A percentile compares a stretch with the other conserved stretches of the same genome.
These are phyloP conservation scores for Boletus rubropictus DNA, from an alignment of 768 basidiomycete genomes.

Conservation along the genomic window DNA sequence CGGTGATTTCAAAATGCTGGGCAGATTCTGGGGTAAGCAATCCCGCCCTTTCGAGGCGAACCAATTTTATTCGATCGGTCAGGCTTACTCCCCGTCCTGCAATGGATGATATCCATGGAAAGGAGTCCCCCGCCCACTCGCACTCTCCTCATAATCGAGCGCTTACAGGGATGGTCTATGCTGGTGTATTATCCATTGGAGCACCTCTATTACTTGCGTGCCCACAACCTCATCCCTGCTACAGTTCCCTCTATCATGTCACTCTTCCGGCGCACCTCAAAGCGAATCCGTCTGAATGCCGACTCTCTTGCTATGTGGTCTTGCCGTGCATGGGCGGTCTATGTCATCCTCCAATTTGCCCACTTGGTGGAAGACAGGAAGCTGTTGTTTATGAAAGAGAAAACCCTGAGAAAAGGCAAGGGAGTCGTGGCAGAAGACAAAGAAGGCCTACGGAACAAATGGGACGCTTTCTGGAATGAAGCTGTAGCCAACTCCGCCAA, in stretches of 20 bases:
- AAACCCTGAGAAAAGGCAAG: constrained; percentile 52
- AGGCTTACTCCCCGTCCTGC: constrained; percentile 76
- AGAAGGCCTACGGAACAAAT: constrained; percentile 49
- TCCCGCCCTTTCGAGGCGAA: not conserved
- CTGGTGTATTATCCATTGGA: constrained; percentile 76
- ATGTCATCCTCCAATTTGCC: constrained; percentile 69
- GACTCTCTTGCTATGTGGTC: constrained; percentile 61
- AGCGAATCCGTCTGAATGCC: constrained; percentile 41
- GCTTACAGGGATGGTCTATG: constrained; percentile 71
- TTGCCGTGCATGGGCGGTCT: constrained; percentile 75
- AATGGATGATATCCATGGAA: constrained; percentile 75
- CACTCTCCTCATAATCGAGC: constrained; percentile 67
- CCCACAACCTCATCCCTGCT: constrained; percentile 56
- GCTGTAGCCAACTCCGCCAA: constrained; percentile 67
- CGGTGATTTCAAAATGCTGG: constrained; percentile 65
- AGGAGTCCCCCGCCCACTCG: constrained; percentile 67
- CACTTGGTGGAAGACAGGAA: constrained; percentile 66
- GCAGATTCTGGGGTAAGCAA: constrained; percentile 74
- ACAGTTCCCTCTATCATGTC: constrained; percentile 43
- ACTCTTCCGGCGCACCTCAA: constrained; percentile 37
- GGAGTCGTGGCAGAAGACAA: constrained; percentile 48
- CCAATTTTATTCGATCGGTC: not conserved
- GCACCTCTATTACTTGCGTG: constrained; percentile 62
- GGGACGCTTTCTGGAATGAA: constrained; percentile 69
- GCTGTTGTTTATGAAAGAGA: constrained; percentile 50